Base-by-base conservation (phyloP, 371 early-diverging fungal genomes). In the Paraphysoderma sedebokerense region DNA sequence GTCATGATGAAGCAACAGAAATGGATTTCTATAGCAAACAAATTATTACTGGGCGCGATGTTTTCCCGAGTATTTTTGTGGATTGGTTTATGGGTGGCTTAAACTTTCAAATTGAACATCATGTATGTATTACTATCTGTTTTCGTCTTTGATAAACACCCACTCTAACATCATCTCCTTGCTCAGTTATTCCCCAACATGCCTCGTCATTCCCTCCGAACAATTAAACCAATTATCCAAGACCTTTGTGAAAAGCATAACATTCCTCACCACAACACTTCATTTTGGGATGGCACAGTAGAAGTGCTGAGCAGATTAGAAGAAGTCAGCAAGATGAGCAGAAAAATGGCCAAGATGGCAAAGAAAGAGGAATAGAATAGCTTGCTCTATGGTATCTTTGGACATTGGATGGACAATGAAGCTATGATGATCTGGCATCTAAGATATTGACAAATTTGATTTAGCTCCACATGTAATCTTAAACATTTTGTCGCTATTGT, bases 71-170 rank as follows among this genome's bases (percentile, higher is more conserved):
- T 50, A 48, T 65, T 24, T 64, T 83, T 47, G 63, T 71, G 47
- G 74, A 82, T 64, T 88, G 85, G 85, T 85, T 85, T 55, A 77
- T 78, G 40, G 85, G 85, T 33, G 86, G 85, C 38, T 67, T 85
- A 52, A 85, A 85, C 72, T 84, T 73, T 65, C 87, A 86, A 57
- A 80, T 82, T 47, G 81, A 81, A 52, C 81, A 81, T 53, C 81
- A 81, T 34, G 66, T 69, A 62, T 61, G 63, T 29, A 38, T 52
- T 20, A 33, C 22, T 13, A 4, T 36, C 3, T 12, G 29, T 32
- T 20, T 32, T 15, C n/a, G 39, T 37, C 51, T 32, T 36, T 34
- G 42, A 26, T 23, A 2, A 1, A n/a, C n/a, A n/a, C n/a, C n/a
- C n/a, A n/a, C n/a, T n/a, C n/a, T n/a, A 0, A 5, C 17, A 13